A percentile compares a stretch with the other conserved stretches of the same genome.
phyloP scores from a whole-genome alignment of 495 filamentous ascomycete genomes.

The Penicillium odoratum region DNA sequence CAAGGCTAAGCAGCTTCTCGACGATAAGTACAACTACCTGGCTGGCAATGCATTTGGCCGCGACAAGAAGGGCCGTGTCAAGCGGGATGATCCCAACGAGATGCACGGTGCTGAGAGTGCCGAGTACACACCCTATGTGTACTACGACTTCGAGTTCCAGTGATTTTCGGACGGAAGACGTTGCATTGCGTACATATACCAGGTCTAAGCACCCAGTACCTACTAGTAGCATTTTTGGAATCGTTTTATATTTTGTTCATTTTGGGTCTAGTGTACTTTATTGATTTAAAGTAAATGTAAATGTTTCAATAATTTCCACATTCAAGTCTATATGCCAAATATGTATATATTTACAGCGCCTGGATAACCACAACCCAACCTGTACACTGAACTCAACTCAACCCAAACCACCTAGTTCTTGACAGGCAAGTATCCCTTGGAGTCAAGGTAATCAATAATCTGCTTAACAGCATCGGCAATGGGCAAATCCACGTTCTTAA shows the following conservation, averaged over 20 bases:
- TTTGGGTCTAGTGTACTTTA: not conserved
- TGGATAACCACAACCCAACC: not conserved
- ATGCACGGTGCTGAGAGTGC: conserved; percentile 74
- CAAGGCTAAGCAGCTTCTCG: conserved; percentile 77
- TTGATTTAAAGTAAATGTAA: not conserved
- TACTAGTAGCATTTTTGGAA: conserved; percentile 1
- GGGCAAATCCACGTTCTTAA: conserved; percentile 67
- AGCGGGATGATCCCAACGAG: conserved; percentile 85
- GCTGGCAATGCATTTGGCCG: conserved; percentile 92
- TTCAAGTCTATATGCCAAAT: conserved; percentile 16
- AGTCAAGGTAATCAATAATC: conserved; percentile 79
- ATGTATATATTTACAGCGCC: conserved; percentile 2
- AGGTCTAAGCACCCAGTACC: conserved; percentile 28
- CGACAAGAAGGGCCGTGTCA: conserved; percentile 89
- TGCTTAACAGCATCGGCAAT: conserved; percentile 82
- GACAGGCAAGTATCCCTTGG: conserved; percentile 59
- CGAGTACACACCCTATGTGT: conserved; percentile 95
- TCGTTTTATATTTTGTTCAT: conserved; percentile 3
- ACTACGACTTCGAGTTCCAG: conserved; percentile 88
- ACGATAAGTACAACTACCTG: conserved; percentile 84
- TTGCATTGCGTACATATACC: conserved; percentile 33
- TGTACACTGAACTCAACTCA: not conserved
- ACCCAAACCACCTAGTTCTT: conserved; percentile 27
- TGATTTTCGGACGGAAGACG: conserved; percentile 13
- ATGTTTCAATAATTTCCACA: conserved; percentile 1